Percentiles rank a stretch among this genome's conserved stretches.
phyloP scores from a whole-genome alignment of 2,329 filamentous ascomycete genomes.

The Alternaria sp. region DNA sequence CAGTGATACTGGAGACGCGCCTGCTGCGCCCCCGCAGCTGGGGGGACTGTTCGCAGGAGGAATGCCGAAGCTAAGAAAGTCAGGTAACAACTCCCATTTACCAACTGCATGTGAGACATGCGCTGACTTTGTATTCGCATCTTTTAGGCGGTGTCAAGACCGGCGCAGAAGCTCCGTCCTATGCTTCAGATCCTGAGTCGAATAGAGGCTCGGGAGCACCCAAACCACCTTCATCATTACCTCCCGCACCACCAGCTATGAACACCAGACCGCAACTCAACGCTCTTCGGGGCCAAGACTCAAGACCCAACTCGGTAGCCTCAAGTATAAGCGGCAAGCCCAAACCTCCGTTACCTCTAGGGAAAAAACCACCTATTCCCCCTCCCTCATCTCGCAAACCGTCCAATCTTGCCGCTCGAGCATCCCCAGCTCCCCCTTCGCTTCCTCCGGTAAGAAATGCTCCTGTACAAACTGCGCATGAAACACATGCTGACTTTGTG shows the following conservation, averaged over 20 bases:
- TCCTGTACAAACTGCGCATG: neutral
- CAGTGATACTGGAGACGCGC: conserved; percentile 70
- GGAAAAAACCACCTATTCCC: conserved; percentile 74
- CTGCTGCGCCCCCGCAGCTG: conserved; percentile 72
- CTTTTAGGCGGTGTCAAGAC: conserved; percentile 64
- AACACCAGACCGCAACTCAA: conserved; percentile 68
- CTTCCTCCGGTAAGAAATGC: conserved; percentile 49
- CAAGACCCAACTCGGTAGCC: conserved; percentile 67
- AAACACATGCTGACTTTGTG: neutral
- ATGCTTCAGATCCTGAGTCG: conserved; percentile 82
- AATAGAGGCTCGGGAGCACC: conserved; percentile 60
- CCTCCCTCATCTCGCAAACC: conserved; percentile 67
- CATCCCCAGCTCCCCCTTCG: conserved; percentile 54
- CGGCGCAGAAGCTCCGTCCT: conserved; percentile 73
- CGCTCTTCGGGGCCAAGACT: conserved; percentile 62
- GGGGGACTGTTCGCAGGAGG: conserved; percentile 90
- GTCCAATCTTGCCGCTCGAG: conserved; percentile 57
- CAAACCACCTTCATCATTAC: conserved; percentile 58
- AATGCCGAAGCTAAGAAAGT: conserved; percentile 93
- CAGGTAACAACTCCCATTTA: conserved; percentile 59
- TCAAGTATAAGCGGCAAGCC: conserved; percentile 68
- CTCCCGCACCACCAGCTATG: conserved; percentile 60
- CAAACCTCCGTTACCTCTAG: conserved; percentile 77
- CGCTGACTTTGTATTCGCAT: neutral
- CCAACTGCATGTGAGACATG: neutral